Conservation (phyloP, 805 yeast genomes). For the Candida nitratophila region DNA sequence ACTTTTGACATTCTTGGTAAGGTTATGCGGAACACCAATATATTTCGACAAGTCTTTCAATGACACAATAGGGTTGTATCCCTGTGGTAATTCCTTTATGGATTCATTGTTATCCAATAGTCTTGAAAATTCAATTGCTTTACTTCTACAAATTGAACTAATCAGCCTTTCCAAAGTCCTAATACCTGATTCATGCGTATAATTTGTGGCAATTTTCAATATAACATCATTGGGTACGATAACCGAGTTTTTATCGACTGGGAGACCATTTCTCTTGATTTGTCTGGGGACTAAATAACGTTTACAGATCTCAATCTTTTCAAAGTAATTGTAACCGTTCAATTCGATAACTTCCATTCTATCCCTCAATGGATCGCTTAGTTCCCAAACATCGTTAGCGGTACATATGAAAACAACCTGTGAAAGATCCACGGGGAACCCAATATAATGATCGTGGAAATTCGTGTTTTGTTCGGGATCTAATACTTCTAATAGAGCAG, state of each 20-base stretch:
- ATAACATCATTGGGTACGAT: conserved; percentile 46
- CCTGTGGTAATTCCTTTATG: conserved; percentile 13
- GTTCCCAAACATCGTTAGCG: conserved; percentile 66
- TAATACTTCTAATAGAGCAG: conserved; percentile 79
- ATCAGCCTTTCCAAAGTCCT: conserved; percentile 69
- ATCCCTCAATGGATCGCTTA: conserved; percentile 73
- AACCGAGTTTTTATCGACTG: conserved; percentile 29
- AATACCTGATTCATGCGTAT: conserved; percentile 84
- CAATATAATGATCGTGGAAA: conserved; percentile 77
- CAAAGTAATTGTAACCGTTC: conserved; percentile 73
- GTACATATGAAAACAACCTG: conserved; percentile 81
- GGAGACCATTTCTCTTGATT: conserved; percentile 57
- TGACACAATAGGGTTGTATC: conserved; percentile 35
- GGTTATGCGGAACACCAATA: conserved; percentile 49
- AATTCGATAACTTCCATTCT: conserved; percentile 78
- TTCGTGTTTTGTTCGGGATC: conserved; percentile 83
- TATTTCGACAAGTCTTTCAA: conserved; percentile 56
- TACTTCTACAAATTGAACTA: conserved; percentile 71
- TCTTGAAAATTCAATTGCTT: conserved; percentile 64
- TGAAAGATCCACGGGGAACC: conserved; percentile 79
- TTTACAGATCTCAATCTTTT: conserved; percentile 65
- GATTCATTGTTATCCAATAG: conserved; percentile 17
- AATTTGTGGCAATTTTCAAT: conserved; percentile 54
- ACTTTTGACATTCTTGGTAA: conserved; percentile 25
- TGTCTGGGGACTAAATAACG: conserved; percentile 73